phyloP scores from a whole-genome alignment of 805 yeast genomes.

The Spathaspora passalidarum region DNA sequence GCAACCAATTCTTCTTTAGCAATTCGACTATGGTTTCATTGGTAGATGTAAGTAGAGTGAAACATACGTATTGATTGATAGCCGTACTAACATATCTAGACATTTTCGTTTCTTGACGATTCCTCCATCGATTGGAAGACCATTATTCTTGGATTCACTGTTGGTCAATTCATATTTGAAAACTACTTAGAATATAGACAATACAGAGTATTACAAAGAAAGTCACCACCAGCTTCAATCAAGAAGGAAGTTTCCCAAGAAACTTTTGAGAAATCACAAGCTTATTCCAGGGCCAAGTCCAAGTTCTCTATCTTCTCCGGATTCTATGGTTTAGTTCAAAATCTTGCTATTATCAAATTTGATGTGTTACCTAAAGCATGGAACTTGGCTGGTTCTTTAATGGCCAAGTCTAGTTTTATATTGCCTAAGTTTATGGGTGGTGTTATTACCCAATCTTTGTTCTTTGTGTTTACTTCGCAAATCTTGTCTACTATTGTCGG shows the following conservation, averaged over 20 bases:
- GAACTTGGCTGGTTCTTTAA: conserved; percentile 54
- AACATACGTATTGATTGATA: not conserved
- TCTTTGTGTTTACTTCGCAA: conserved; percentile 53
- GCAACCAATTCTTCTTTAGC: not conserved
- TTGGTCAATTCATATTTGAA: conserved; percentile 74
- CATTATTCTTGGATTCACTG: conserved; percentile 68
- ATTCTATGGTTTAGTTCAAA: conserved; percentile 50
- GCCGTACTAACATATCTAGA: conserved; percentile 24
- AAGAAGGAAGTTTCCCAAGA: conserved; percentile 66
- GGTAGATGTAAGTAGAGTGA: conserved; percentile 21
- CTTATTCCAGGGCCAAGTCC: conserved; percentile 77
- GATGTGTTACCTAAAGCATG: conserved; percentile 48
- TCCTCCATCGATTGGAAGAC: conserved; percentile 79
- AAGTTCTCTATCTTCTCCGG: conserved; percentile 60
- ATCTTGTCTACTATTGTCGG: conserved; percentile 52
- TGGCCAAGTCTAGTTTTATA: conserved; percentile 41
- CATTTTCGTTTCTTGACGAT: conserved; percentile 56
- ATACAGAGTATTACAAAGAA: conserved; percentile 56
- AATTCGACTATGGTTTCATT: conserved; percentile 20
- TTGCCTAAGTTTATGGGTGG: conserved; percentile 46
- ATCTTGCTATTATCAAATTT: conserved; percentile 53
- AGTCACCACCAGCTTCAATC: conserved; percentile 63
- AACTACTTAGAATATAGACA: conserved; percentile 75
- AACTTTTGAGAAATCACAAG: conserved; percentile 73
- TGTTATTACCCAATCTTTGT: conserved; percentile 65